Conservation (phyloP, 371 early-diverging fungal genomes). For the Apophysomyces sp. region DNA sequence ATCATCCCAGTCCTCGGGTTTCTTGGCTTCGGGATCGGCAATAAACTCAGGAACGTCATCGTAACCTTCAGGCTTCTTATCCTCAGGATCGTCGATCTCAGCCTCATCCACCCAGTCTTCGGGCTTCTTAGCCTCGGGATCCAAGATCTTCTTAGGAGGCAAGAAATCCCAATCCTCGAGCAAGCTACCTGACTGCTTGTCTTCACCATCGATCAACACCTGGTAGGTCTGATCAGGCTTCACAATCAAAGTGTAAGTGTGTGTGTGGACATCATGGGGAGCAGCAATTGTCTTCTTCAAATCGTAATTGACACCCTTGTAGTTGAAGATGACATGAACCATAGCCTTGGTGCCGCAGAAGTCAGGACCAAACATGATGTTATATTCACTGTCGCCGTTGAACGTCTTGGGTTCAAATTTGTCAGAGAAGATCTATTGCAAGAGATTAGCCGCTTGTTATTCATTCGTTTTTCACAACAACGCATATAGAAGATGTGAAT, state of each 20-base stretch:
- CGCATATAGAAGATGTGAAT: constrained; percentile 29
- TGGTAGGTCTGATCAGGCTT: constrained; percentile 88
- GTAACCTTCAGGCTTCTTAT: constrained; percentile 87
- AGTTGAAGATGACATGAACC: constrained; percentile 94
- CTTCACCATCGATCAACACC: constrained; percentile 79
- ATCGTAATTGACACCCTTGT: constrained; percentile 90
- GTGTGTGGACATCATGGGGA: constrained; percentile 75
- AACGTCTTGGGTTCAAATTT: constrained; percentile 73
- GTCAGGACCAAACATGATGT: constrained; percentile 96
- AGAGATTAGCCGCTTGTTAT: not conserved
- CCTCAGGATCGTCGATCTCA: constrained; percentile 84
- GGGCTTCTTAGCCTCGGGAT: constrained; percentile 90
- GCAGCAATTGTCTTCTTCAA: constrained; percentile 63
- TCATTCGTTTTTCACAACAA: constrained; percentile 6
- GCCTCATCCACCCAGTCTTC: constrained; percentile 93
- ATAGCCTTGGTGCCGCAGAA: constrained; percentile 91
- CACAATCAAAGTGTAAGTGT: constrained; percentile 90
- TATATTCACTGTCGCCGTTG: constrained; percentile 89
- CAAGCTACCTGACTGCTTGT: constrained; percentile 68
- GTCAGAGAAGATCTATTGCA: constrained; percentile 48
- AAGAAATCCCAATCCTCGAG: constrained; percentile 87
- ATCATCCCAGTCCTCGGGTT: constrained; percentile 95
- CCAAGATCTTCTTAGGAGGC: constrained; percentile 90
- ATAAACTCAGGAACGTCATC: constrained; percentile 80
- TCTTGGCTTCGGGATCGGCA: constrained; percentile 81